A percentile compares a stretch with the other conserved stretches of the same genome.
Conservation (phyloP, 202 grass and related monocot genomes). For the Eragrostis tef region DNA sequence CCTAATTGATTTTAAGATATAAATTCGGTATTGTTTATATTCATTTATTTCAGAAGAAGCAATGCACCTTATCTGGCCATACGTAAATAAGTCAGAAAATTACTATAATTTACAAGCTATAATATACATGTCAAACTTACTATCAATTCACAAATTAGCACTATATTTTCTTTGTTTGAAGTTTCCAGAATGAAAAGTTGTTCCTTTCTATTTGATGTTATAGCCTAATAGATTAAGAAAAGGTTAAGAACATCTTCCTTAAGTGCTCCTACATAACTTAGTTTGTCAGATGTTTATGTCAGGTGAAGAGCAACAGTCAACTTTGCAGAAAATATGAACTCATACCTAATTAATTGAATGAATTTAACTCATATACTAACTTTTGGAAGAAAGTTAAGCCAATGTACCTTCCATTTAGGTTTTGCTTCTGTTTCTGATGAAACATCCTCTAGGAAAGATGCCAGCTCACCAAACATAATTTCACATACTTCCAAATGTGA, state of each 20-base stretch:
- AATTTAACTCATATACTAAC: constrained; percentile 12
- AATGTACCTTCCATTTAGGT: constrained; percentile 94
- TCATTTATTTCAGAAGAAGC: constrained; percentile 16
- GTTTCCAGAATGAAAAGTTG: neutral
- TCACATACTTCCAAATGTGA: constrained; percentile 91
- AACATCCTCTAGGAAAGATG: constrained; percentile 82
- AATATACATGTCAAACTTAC: constrained; percentile 30
- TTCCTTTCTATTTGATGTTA: constrained; percentile 14
- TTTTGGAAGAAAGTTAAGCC: constrained; percentile 37
- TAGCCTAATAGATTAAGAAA: neutral
- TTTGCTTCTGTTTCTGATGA: constrained; percentile 94
- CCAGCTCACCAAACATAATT: constrained; percentile 90
- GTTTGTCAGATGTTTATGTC: neutral
- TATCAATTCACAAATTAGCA: neutral
- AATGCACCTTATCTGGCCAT: constrained; percentile 8
- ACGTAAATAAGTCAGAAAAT: constrained; percentile 31
- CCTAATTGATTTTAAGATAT: constrained; percentile 14
- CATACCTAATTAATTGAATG: neutral
- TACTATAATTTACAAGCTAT: constrained; percentile 17
- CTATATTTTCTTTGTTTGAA: neutral
- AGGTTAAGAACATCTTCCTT: neutral
- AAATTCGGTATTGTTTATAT: neutral
- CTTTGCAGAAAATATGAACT: constrained; percentile 6
- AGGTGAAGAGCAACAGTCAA: neutral
- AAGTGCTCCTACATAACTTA: neutral